Percentiles rank a stretch among this genome's conserved stretches.
phyloP scores from a whole-genome alignment of 768 basidiomycete genomes.

The Tephrocybe rancida region DNA sequence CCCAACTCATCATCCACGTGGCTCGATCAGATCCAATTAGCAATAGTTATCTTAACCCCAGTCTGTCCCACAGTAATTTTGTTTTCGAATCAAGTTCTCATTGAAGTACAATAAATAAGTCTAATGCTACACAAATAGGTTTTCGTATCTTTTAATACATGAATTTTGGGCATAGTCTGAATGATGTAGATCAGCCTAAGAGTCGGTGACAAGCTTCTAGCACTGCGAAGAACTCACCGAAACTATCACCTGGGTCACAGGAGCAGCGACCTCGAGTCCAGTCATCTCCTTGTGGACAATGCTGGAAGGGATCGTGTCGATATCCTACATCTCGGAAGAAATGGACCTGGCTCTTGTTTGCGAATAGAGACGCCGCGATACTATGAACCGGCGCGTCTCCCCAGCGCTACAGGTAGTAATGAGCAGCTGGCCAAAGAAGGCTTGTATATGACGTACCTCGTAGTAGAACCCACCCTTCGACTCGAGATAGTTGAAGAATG shows the following conservation, averaged over 20 bases:
- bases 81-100: neutral
- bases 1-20: slow-evolving; percentile 2
- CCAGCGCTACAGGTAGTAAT: slow-evolving; percentile 54
- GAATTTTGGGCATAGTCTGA: slow-evolving; percentile 45
- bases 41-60: neutral
- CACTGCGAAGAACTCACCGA: slow-evolving; percentile 55
- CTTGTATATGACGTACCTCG: slow-evolving; percentile 55
- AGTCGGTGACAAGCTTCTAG: neutral
- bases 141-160: slow-evolving; percentile 40
- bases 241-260: slow-evolving; percentile 71
- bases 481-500: slow-evolving; percentile 85
- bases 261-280: slow-evolving; percentile 68
- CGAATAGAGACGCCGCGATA: slow-evolving; percentile 79
- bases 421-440: neutral
- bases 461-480: slow-evolving; percentile 89
- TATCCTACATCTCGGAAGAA: slow-evolving; percentile 89
- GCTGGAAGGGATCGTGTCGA: slow-evolving; percentile 77
- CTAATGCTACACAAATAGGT: slow-evolving; percentile 29
- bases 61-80: neutral
- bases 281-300: slow-evolving; percentile 61
- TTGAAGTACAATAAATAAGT: neutral
- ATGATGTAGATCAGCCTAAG: neutral
- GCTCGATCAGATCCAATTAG: neutral
- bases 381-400: slow-evolving; percentile 81
- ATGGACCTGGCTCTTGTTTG: slow-evolving; percentile 73